Evolutionary conservation across 2,329 filamentous ascomycete genomes (phyloP).

Genomic region (Aquanectria penicillioides): DNA sequence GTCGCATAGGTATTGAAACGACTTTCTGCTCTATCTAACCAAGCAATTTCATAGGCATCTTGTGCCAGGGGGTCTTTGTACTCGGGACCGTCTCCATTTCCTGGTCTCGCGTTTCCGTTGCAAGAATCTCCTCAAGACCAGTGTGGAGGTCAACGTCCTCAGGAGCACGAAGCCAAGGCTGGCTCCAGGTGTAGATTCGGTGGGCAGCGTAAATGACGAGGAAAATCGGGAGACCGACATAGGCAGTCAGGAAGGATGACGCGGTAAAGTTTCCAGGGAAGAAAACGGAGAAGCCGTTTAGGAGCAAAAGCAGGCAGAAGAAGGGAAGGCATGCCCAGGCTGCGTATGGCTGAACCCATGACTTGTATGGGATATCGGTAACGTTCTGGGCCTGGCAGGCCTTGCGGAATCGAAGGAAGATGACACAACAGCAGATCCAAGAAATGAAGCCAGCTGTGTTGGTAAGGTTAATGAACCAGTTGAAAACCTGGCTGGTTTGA

Average conservation of each 20-base stretch:
- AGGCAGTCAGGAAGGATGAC: background rate
- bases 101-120: no score
- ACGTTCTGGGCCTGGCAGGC: background rate
- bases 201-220: conserved; percentile 1
- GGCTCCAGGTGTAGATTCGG: background rate
- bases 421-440: conserved; percentile 20
- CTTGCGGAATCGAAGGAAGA: background rate
- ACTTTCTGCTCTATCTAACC: no score
- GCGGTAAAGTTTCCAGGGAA: background rate
- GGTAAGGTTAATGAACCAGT: conserved; percentile 60
- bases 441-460: conserved; percentile 27
- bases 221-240: conserved; percentile 5
- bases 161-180: no score
- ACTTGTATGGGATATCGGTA: background rate
- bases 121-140: no score
- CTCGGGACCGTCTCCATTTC: no score
- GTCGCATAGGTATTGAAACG: no score
- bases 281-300: conserved; percentile 14
- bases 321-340: background rate
- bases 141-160: no score
- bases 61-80: no score
- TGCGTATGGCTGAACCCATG: background rate
- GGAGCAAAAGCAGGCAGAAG: background rate
- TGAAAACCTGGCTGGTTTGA: conserved; percentile 55
- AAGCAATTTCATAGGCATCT: no score